phyloP scores from a whole-genome alignment of 2,329 filamentous ascomycete genomes.

The Uncinocarpus reesii region DNA sequence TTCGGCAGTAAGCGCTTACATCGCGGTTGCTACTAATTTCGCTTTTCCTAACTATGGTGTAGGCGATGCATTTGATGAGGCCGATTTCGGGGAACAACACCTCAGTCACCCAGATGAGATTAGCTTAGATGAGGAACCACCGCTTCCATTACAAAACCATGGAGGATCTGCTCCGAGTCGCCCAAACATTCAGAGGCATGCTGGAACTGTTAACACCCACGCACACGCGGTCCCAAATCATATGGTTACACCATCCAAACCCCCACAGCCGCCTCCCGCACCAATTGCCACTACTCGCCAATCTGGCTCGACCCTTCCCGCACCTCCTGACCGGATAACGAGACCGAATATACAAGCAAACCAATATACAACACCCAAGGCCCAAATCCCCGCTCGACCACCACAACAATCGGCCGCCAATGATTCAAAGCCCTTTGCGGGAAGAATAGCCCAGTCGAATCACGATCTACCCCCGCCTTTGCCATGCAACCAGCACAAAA shows the following conservation, averaged over 20 bases:
- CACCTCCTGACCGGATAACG: slow-evolving; percentile 5
- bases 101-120: slow-evolving; percentile 69
- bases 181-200: neutral
- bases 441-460: slow-evolving; percentile 19
- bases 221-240: slow-evolving; percentile 16
- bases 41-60: slow-evolving; percentile 4
- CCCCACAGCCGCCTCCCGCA: slow-evolving; percentile 25
- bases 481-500: slow-evolving; percentile 19
- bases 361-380: slow-evolving; percentile 10
- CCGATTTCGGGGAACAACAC: slow-evolving; percentile 60
- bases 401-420: slow-evolving; percentile 17
- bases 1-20: slow-evolving; percentile 32
- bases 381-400: slow-evolving; percentile 11
- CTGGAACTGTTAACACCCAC: neutral
- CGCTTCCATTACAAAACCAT: slow-evolving; percentile 19
- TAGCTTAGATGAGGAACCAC: slow-evolving; percentile 39
- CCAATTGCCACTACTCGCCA: slow-evolving; percentile 17
- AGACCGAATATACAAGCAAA: slow-evolving; percentile 13
- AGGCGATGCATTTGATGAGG: slow-evolving; percentile 61
- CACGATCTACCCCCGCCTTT: slow-evolving; percentile 17
- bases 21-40: neutral
- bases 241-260: slow-evolving; percentile 32
- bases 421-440: slow-evolving; percentile 16
- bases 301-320: slow-evolving; percentile 4
- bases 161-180: slow-evolving; percentile 13